Percentiles rank a stretch among this genome's conserved stretches.
phyloP scores from a whole-genome alignment of 2,329 filamentous ascomycete species.

The Neonectria sp. region DNA sequence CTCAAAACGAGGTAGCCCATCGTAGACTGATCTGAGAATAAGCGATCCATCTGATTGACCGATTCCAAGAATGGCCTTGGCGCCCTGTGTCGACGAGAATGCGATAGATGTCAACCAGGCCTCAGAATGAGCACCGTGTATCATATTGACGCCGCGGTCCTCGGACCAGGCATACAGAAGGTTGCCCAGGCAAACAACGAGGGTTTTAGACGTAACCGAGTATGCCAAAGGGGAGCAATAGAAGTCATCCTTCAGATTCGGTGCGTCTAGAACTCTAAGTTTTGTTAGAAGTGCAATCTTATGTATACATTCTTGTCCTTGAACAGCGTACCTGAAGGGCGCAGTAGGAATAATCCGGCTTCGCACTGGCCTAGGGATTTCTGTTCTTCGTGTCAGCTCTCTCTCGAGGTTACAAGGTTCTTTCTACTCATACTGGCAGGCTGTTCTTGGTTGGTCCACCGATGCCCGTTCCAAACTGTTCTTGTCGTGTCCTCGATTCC shows the following conservation, averaged over 20 bases:
- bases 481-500: constrained; percentile 25
- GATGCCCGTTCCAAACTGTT: constrained; percentile 47
- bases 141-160: constrained; percentile 71
- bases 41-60: constrained; percentile 85
- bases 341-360: constrained; percentile 72
- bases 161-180: constrained; percentile 94
- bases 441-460: constrained; percentile 41
- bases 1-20: constrained; percentile 80
- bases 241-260: constrained; percentile 91
- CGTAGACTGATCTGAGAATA: constrained; percentile 83
- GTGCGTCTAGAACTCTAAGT: constrained; percentile 85
- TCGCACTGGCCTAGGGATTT: constrained; percentile 28
- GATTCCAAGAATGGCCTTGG: constrained; percentile 86
- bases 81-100: constrained; percentile 86
- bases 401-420: background rate
- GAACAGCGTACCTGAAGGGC: constrained; percentile 78
- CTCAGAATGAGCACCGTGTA: constrained; percentile 50
- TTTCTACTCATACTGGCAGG: constrained; percentile 23
- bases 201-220: constrained; percentile 78
- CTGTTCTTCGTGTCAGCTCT: constrained; percentile 35
- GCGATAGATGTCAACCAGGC: constrained; percentile 85
- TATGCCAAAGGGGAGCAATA: constrained; percentile 95
- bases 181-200: constrained; percentile 87
- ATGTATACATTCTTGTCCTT: background rate
- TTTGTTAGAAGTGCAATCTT: constrained; percentile 50